A percentile compares a stretch with the other conserved stretches of the same genome.
These are phyloP conservation scores for Aspergillus ostianus DNA, from an alignment of 495 filamentous ascomycete genomes.

Conservation along the genomic window DNA sequence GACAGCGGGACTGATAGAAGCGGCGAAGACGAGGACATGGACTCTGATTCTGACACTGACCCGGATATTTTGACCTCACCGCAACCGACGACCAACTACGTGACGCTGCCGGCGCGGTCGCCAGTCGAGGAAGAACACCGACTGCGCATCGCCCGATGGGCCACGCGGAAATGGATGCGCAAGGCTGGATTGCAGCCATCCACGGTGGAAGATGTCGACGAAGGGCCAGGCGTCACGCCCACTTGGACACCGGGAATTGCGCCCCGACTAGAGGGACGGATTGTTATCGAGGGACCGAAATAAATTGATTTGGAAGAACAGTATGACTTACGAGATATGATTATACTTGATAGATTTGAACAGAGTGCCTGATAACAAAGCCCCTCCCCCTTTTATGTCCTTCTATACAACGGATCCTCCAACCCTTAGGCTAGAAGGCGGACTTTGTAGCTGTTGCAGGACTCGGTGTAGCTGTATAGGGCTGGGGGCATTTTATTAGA, in stretches of 20 bases:
- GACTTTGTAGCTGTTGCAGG: no score
- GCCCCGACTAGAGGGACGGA: constrained; percentile 75
- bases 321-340: constrained; percentile 13
- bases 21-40: constrained; percentile 37
- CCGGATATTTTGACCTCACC: constrained; percentile 41
- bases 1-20: constrained; percentile 19
- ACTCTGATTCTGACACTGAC: constrained; percentile 47
- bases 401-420: no score
- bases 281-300: constrained; percentile 39
- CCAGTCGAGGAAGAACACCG: constrained; percentile 39
- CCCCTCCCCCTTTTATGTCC: not conserved
- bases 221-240: constrained; percentile 53
- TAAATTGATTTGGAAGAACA: constrained; percentile 2
- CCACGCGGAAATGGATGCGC: constrained; percentile 72
- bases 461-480: no score
- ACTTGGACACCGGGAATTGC: constrained; percentile 78
- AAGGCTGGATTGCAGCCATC: constrained; percentile 56
- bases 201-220: constrained; percentile 35
- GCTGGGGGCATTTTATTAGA: no score
- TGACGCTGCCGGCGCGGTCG: constrained; percentile 37
- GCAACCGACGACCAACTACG: constrained; percentile 37
- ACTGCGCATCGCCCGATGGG: constrained; percentile 54
- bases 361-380: not conserved
- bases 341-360: not conserved
- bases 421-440: no score